These are phyloP conservation scores for Tagetes patula DNA, from an alignment of 129 eudicot species.

Conservation along the genomic window DNA sequence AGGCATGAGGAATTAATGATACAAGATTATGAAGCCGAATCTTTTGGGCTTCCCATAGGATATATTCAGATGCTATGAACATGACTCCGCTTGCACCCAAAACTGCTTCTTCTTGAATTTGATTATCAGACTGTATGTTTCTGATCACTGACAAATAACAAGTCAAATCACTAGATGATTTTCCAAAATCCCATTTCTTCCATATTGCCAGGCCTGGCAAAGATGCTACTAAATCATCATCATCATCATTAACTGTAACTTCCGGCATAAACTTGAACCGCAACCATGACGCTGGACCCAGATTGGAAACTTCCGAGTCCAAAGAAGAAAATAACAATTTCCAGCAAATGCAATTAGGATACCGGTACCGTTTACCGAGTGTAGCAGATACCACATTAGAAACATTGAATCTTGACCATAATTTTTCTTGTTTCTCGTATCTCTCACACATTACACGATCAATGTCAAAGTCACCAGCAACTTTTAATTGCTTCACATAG, in stretches of 20 bases:
- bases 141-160: constrained; percentile 74
- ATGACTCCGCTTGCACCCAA: constrained; percentile 71
- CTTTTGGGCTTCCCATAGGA: constrained; percentile 65
- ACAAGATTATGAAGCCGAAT: constrained; percentile 52
- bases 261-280: constrained; percentile 69
- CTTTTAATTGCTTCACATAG: too few species aligned
- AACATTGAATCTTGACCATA: constrained; percentile 73
- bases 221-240: constrained; percentile 48
- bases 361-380: constrained; percentile 52
- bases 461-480: constrained; percentile 47
- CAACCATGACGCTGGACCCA: constrained; percentile 54
- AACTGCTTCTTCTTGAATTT: constrained; percentile 29
- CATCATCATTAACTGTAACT: constrained; percentile 13
- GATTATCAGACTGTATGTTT: constrained; percentile 35
- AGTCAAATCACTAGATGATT: constrained; percentile 32
- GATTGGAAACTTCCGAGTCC: constrained; percentile 25
- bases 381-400: constrained; percentile 65
- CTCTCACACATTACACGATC: constrained; percentile 63
- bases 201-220: constrained; percentile 66
- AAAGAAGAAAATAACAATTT: constrained; percentile 58
- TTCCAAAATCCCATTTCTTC: constrained; percentile 57
- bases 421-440: constrained; percentile 49
- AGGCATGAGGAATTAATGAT: constrained; percentile 56
- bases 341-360: constrained; percentile 82
- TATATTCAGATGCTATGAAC: constrained; percentile 57